phyloP scores from a whole-genome alignment of 2,329 filamentous ascomycete species.

The Fusarium napiforme region DNA sequence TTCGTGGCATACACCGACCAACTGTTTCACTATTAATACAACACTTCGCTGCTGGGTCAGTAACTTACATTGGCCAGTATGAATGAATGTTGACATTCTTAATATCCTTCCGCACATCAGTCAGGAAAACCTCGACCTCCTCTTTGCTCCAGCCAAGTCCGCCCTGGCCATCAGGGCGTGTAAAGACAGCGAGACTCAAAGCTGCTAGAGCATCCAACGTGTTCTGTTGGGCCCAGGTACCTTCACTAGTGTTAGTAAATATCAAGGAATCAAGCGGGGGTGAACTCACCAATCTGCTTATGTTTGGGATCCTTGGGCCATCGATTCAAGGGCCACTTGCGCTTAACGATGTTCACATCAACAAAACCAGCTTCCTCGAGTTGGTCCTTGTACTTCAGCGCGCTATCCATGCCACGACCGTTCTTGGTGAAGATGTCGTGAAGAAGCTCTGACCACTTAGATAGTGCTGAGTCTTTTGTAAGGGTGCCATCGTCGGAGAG shows the following conservation, averaged over 20 bases:
- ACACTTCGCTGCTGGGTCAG: rapidly evolving
- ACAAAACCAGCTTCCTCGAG: slow-evolving; percentile 15
- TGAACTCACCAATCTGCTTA: slow-evolving; percentile 23
- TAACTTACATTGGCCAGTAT: neutral
- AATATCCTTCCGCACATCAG: neutral
- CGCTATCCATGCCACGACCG: slow-evolving; percentile 1
- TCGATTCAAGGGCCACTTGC: slow-evolving; percentile 17
- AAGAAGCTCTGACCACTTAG: slow-evolving; percentile 13
- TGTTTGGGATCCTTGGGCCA: slow-evolving; percentile 28
- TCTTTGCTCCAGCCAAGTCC: neutral
- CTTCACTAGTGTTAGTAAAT: neutral
- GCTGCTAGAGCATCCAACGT: neutral
- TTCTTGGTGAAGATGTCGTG: neutral
- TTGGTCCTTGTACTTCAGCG: slow-evolving; percentile 10
- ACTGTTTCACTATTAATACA: rapidly evolving
- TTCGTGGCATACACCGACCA: neutral
- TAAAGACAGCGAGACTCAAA: neutral
- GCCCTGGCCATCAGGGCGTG: neutral
- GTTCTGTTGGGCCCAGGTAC: neutral
- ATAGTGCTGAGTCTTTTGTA: neutral
- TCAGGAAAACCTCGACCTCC: neutral
- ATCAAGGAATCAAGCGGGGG: no score
- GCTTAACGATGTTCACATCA: slow-evolving; percentile 1
- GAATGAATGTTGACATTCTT: neutral
- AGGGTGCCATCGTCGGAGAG: slow-evolving; percentile 16